phyloP scores from a whole-genome alignment of 2,329 filamentous ascomycete genomes.

The Didymella exigua region DNA sequence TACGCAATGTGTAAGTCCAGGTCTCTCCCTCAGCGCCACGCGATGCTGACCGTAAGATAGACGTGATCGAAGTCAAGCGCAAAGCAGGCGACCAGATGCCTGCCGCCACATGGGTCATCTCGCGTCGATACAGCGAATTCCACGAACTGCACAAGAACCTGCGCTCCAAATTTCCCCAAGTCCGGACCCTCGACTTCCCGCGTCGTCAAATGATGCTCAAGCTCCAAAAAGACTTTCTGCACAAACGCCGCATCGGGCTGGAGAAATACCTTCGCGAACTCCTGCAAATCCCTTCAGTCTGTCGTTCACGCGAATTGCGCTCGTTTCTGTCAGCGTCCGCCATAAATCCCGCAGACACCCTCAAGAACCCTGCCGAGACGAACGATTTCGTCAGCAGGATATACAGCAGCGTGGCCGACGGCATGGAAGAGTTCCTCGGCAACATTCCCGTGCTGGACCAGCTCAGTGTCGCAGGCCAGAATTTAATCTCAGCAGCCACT shows the following conservation, averaged over 20 bases:
- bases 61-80: slow-evolving; percentile 88
- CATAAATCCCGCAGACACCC: slow-evolving; percentile 70
- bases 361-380: slow-evolving; percentile 63
- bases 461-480: slow-evolving; percentile 89
- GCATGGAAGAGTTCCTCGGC: slow-evolving; percentile 96
- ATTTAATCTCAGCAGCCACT: slow-evolving; percentile 76
- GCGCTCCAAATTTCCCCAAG: slow-evolving; percentile 81
- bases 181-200: slow-evolving; percentile 89
- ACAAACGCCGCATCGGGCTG: slow-evolving; percentile 81
- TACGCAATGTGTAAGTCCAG: slow-evolving; percentile 74
- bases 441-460: slow-evolving; percentile 96
- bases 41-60: slow-evolving; percentile 37
- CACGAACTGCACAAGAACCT: slow-evolving; percentile 92
- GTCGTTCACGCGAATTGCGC: slow-evolving; percentile 87
- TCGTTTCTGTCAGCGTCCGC: slow-evolving; percentile 89
- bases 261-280: slow-evolving; percentile 83
- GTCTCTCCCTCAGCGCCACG: neutral
- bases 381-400: slow-evolving; percentile 88
- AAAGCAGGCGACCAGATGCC: slow-evolving; percentile 95
- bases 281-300: slow-evolving; percentile 87
- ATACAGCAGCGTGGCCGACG: slow-evolving; percentile 95
- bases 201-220: slow-evolving; percentile 93
- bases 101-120: slow-evolving; percentile 90
- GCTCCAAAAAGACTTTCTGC: slow-evolving; percentile 91
- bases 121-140: slow-evolving; percentile 95